Evolutionary conservation across 148 eudicot species (phyloP).

Genomic region (Rhododendron simsii): DNA sequence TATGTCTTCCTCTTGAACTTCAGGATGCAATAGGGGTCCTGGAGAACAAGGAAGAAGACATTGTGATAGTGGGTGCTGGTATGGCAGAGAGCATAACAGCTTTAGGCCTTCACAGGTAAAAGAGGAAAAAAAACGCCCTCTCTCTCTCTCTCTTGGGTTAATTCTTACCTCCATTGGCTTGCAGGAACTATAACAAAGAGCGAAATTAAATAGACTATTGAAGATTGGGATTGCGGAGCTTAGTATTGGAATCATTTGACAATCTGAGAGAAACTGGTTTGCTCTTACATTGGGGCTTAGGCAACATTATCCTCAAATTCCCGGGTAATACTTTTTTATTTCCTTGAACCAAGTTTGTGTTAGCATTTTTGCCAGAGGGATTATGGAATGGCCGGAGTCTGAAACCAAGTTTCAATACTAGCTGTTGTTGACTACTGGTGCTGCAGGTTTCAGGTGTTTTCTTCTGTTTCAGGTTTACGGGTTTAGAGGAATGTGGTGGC

Average conservation of each 20-base stretch:
- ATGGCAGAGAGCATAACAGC: constrained; percentile 34
- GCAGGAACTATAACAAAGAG: background rate
- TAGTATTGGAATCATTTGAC: constrained; percentile 52
- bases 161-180: background rate
- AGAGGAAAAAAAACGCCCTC: background rate
- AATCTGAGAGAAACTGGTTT: constrained; percentile 33
- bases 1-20: background rate
- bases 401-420: too few species aligned
- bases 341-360: background rate
- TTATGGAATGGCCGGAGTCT: too few species aligned
- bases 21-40: background rate
- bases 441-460: too few species aligned
- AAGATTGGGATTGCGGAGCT: constrained; percentile 12
- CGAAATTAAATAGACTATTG: too few species aligned
- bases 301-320: constrained; percentile 11
- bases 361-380: background rate
- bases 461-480: too few species aligned
- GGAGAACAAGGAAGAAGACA: background rate
- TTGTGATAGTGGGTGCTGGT: constrained; percentile 34
- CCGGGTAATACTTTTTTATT: constrained; percentile 12
- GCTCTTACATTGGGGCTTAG: constrained; percentile 43
- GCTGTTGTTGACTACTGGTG: too few species aligned
- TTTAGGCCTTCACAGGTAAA: constrained; percentile 46
- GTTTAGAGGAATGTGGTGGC: too few species aligned
- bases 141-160: background rate